Base-by-base conservation (phyloP, 208 protist species). In the Wallacemonas collosoma region DNA sequence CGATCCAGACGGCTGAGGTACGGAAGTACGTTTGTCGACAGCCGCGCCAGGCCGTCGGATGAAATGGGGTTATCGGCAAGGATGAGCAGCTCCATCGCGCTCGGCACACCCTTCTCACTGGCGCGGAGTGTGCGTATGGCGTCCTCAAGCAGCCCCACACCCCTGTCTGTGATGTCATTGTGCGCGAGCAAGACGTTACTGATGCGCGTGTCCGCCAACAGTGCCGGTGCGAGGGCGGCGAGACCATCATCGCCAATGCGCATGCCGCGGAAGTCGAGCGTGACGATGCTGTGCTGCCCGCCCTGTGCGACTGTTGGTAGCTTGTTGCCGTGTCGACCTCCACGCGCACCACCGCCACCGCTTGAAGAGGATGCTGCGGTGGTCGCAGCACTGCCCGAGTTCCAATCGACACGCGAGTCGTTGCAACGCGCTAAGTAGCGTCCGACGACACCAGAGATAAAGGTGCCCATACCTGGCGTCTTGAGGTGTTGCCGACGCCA, bases 401-500 rank as follows among this genome's bases (percentile, higher is more conserved):
- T 26, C 26, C 9, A 17, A 48, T 15, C 62, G 17, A 54, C 39
- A 17, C 54, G 67, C 3, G 39, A 35, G 3, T 53, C 43, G 44
- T 63, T 72, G 41, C 44, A 60, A 8, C 12, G 51, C 7, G 50
- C 55, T 4, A 72, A 26, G 55, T 63, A 56, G 43, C 55, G 51
- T 14, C 45, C 58, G 53, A 75, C 55, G 12, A 77, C 76, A 2
- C 69, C 67, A 4, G 71, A 39, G 12, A 69, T 62, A 44, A 58
- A 55, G 7, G 43, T 45, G 3, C 88, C 88, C 54, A 91, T 80
- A 9, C 72, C 75, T 3, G 80, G 73, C 2, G 75, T 70, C 41
- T 80, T 86, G 4, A 85, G 60, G 73, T 88, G 87, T 72, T 87
- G 77, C 11, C 76, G 63, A 1, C 88, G 73, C 88, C 88, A 93